Evolutionary conservation across 176 grass and related monocot genomes (phyloP).

Genomic region (Miscanthus lutarioriparius): DNA sequence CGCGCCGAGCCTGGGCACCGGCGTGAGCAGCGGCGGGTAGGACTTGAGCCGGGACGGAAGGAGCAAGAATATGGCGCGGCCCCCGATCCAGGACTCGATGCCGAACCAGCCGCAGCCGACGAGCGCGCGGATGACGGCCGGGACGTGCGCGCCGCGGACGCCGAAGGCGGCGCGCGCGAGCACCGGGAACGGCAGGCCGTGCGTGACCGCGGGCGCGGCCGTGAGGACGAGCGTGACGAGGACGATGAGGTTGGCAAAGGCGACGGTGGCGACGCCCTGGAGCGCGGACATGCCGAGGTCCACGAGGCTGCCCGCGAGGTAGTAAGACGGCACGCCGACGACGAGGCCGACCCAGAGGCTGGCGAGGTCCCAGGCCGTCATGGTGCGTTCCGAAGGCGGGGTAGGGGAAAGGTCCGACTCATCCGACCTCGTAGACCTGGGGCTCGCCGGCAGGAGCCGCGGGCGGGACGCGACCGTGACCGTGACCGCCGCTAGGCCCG

Average conservation of each 20-base stretch:
- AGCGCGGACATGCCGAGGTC: slow-evolving; percentile 95
- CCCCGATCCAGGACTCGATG: slow-evolving; percentile 94
- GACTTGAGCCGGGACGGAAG: slow-evolving; percentile 57
- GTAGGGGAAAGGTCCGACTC: slow-evolving; percentile 63
- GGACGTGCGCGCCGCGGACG: slow-evolving; percentile 69
- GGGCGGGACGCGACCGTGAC: slow-evolving; percentile 18
- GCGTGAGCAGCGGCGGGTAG: slow-evolving; percentile 45
- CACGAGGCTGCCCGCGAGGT: slow-evolving; percentile 92
- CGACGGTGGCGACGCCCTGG: slow-evolving; percentile 73
- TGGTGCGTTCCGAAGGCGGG: slow-evolving; percentile 62
- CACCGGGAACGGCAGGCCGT: slow-evolving; percentile 82
- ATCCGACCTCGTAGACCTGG: slow-evolving; percentile 9
- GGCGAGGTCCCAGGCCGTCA: slow-evolving; percentile 78
- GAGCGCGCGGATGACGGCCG: slow-evolving; percentile 76
- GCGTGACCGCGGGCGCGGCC: slow-evolving; percentile 60
- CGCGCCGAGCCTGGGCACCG: slow-evolving; percentile 52
- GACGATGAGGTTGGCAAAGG: slow-evolving; percentile 65
- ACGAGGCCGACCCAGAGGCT: slow-evolving; percentile 93
- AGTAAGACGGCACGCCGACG: slow-evolving; percentile 87
- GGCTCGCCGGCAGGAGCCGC: slow-evolving; percentile 29
- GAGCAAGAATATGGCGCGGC: slow-evolving; percentile 73
- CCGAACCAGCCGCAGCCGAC: slow-evolving; percentile 93
- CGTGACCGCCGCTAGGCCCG: slow-evolving; percentile 19
- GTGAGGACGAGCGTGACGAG: slow-evolving; percentile 70
- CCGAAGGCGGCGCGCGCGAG: slow-evolving; percentile 81